phyloP scores from a whole-genome alignment of 306 rosid genomes.

The Spatholobus suberectus region DNA sequence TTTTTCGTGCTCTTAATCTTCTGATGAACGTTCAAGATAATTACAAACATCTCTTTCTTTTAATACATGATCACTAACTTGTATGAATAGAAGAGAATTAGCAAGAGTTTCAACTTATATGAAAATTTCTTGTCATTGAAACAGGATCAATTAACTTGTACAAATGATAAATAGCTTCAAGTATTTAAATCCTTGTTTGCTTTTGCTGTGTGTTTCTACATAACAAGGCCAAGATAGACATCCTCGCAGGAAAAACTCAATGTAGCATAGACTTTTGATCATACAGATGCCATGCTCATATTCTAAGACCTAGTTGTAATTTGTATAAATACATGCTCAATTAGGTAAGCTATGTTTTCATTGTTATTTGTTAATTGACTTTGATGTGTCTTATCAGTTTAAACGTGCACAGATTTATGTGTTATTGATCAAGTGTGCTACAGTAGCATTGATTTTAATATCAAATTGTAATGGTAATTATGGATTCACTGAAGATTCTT shows the following conservation, averaged over 20 bases:
- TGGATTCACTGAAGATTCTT: slow-evolving; percentile 16
- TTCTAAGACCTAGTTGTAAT: neutral
- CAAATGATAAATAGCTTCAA: neutral
- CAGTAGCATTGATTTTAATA: slow-evolving; percentile 2
- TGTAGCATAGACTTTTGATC: neutral
- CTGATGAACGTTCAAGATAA: neutral
- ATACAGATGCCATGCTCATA: slow-evolving; percentile 3
- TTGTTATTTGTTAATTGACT: neutral
- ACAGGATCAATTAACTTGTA: neutral
- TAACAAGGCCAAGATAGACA: too few relatives aligned
- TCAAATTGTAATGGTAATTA: neutral
- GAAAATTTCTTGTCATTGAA: neutral
- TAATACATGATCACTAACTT: neutral
- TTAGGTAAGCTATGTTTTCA: neutral
- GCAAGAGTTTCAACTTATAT: neutral
- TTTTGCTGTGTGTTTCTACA: too few relatives aligned
- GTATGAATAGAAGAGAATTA: neutral
- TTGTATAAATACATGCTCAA: neutral
- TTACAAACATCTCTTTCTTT: neutral
- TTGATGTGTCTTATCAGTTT: neutral
- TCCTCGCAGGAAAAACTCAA: too few relatives aligned
- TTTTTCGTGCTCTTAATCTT: too few relatives aligned
- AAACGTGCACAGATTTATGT: neutral
- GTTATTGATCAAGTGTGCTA: neutral
- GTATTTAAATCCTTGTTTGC: neutral